These are phyloP conservation scores for Aethionema arabicum DNA, from an alignment of 345 rosid genomes.

Conservation along the genomic window DNA sequence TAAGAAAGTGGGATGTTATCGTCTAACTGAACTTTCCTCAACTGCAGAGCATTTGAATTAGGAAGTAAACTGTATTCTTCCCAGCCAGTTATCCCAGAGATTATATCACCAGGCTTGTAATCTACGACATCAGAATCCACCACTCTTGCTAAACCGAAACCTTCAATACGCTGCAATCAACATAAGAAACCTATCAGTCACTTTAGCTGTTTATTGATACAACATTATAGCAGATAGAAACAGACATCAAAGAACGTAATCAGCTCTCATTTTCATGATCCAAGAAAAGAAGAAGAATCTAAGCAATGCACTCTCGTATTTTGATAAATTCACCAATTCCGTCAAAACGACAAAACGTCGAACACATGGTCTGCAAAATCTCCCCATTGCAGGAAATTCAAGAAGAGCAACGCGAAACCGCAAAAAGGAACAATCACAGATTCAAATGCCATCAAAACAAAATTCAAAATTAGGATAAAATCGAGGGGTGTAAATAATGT, in stretches of 20 bases:
- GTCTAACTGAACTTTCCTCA: conserved; percentile 51
- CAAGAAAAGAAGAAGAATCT: neutral
- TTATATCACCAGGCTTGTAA: conserved; percentile 54
- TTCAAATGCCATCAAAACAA: neutral
- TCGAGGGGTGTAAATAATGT: neutral
- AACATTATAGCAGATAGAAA: neutral
- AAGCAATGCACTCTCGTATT: neutral
- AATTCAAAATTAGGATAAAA: neutral
- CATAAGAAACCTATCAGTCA: neutral
- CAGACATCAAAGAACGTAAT: neutral
- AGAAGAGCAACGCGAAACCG: neutral
- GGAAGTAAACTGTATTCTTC: conserved; percentile 69
- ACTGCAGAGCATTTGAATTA: conserved; percentile 28
- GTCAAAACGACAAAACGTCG: conserved; percentile 24
- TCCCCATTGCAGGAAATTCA: neutral
- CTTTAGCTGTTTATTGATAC: too few species aligned
- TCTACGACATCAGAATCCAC: conserved; percentile 58
- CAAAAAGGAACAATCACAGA: neutral
- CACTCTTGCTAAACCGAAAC: conserved; percentile 69
- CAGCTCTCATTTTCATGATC: neutral
- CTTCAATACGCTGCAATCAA: conserved; percentile 56
- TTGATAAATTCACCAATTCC: neutral
- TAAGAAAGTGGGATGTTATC: conserved; percentile 60
- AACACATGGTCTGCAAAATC: conserved; percentile 16
- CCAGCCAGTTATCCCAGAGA: conserved; percentile 69